Evolutionary conservation across 495 filamentous ascomycete species (phyloP), one percentile per base, ranked within the genome.

Genomic region (Coniosporium apollinis): DNA sequence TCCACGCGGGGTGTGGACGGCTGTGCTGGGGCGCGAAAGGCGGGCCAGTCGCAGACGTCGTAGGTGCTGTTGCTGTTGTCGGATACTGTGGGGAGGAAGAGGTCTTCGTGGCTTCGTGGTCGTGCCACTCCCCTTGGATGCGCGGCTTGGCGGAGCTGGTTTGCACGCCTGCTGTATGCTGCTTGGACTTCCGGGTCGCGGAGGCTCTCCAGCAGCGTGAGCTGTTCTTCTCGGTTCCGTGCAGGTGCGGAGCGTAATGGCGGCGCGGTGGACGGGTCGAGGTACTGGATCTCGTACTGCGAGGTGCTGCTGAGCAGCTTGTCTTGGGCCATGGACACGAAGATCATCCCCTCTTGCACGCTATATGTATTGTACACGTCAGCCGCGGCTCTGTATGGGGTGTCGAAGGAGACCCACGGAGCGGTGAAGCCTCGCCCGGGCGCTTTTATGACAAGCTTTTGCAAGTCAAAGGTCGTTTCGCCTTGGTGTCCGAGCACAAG

Each of bases 301-400:
- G 78, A 71, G 4, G 84, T 87, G 33, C 79, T 69, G 22, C 60
- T 62, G 19, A 89, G 55, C 11, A 92, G 62, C 36, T 87, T 79
- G 38, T 86, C 70, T 9, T 70, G 65, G 13, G 69, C 67, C 85
- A 94, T 92, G 4, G 81, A 72, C 24, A 94, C 67, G 50, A 94
- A 93, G 4, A 96, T 70, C 75, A 93, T 80, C 16, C 87, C 87
- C 64, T 91, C 83, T 59, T 86, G 81, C 31, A 93, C 76, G 34
- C 82, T 91, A 45, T 28, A 32, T 21, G 33, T 24, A 17, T 22
- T 14, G 46, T 50, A 46, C 9, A 45, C 40, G 19, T 22, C n/a
- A 19, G 15, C n/a, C 11, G n/a, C 30, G 18, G 18, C n/a, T 5
- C 30, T 20, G 38, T 33, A 20, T 7, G n/a, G 5, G 18, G 13